Base-by-base conservation (phyloP, 345 rosid genomes). In the Chamaenerion angustifolium region DNA sequence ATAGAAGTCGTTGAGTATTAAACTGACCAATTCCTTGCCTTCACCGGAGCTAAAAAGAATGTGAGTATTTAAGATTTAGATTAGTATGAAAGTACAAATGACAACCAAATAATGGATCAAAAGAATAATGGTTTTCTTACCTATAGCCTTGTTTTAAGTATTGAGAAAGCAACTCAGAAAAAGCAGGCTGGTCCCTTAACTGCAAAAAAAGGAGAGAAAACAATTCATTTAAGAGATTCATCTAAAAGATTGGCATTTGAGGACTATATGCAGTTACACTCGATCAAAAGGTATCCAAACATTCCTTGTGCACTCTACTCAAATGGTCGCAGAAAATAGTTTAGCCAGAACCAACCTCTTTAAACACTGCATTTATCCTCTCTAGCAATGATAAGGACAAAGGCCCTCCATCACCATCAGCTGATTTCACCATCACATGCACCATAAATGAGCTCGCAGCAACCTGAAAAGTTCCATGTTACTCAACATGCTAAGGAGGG, bases 121-220 rank as follows among this genome's bases (percentile, higher is more conserved):
- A 46, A 52, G 14, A 21, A 14, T 31, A 9, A 12, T 0, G 13
- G 42, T 10, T 27, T 60, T 21, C 59, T 61, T 68, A 87, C 98
- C 96, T 82, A 76, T 84, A 92, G 43, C 83, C 79, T 48, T 54
- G 76, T 59, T 68, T 75, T 21, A 82, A 66, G 59, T 83, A 90
- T 48, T 79, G 83, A 44, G 68, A 75, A 68, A 72, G 37, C 66
- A 92, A 63, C 61, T 83, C 89, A 56, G 83, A 75, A 69, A 90
- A 86, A 54, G 87, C 83, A 71, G 77, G 81, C 68, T 72, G 93
- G 53, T 63, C 55, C 58, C 64, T 77, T 69, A 90, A 67, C 96
- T 90, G 80, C 59, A 58, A 64, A 31, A 62, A 18, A 12, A 5
- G 42, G 1, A 8, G 3, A 31, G 54, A 75, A 41, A 21, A 21